Conservation (phyloP, 371 early-diverging fungal genomes). For the Haplosporangium sp. region DNA sequence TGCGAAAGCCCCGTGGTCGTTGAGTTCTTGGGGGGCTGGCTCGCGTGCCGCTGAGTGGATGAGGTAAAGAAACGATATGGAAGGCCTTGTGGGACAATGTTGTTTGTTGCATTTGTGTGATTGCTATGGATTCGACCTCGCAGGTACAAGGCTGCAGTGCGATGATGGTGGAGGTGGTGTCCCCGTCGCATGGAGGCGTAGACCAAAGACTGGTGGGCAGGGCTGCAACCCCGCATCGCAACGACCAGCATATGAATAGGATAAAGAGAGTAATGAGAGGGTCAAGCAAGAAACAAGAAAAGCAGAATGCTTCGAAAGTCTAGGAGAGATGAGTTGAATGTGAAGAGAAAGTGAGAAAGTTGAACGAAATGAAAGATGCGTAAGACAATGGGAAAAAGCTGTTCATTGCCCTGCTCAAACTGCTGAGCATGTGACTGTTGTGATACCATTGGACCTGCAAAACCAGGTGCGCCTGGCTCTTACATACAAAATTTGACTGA, state of each 20-base stretch:
- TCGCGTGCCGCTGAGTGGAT: slow-evolving; percentile 18
- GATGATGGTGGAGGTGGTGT: slow-evolving; percentile 8
- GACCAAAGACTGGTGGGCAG: slow-evolving; percentile 27
- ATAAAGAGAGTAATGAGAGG: background rate
- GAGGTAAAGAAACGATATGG: slow-evolving; percentile 52
- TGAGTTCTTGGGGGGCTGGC: slow-evolving; percentile 38
- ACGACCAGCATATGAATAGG: slow-evolving; percentile 30
- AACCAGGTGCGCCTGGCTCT: too few relatives aligned
- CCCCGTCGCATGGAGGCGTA: slow-evolving; percentile 15
- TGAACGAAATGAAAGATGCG: background rate
- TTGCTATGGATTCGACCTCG: slow-evolving; percentile 23
- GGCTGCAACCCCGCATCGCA: slow-evolving; percentile 33
- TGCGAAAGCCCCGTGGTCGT: slow-evolving; percentile 3
- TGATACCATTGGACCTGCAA: too few relatives aligned
- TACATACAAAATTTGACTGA: too few relatives aligned
- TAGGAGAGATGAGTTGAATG: background rate
- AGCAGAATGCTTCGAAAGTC: background rate
- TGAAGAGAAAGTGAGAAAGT: slow-evolving; percentile 1
- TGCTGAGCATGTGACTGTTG: too few relatives aligned
- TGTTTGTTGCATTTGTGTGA: slow-evolving; percentile 28
- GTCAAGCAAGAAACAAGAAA: background rate
- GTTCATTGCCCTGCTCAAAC: too few relatives aligned
- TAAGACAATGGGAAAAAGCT: background rate
- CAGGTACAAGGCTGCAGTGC: slow-evolving; percentile 11
- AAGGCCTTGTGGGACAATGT: slow-evolving; percentile 9